Evolutionary conservation across 2,329 filamentous ascomycete genomes (phyloP), one percentile per base, ranked within the genome.

Genomic region (Ophiocordyceps sinensis): DNA sequence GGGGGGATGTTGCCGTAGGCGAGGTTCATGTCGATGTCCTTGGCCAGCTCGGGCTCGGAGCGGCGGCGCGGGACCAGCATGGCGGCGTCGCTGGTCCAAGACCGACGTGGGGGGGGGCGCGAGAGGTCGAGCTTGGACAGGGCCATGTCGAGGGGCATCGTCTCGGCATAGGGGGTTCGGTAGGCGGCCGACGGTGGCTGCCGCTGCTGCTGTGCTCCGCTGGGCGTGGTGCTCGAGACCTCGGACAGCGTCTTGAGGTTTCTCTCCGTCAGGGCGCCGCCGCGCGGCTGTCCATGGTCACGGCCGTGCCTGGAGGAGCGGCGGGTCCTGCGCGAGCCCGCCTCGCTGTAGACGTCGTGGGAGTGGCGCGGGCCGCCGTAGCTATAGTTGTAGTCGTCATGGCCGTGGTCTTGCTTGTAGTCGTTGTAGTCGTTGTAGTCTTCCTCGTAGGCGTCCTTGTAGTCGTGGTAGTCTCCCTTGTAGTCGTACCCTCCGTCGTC

Each of bases 1-100:
- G 84, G 77, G 1, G 83, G 84, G 0, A 91, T 68, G 40, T 85
- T 79, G 44, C 89, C 89, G 53, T 95, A 96, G 8, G 89, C 89
- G 8, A 96, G 70, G 56, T 94, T 73, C 84, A 94, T 87, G 54
- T 95, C 89, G 51, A 94, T 79, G 42, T 78, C 67, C 50, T 71
- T 48, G 23, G 51, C 50, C 17, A 67, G 47, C 10, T 62, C 53
- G 1, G 64, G 58, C 17, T 68, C 63, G 7, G 70, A 70, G 21
- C 45, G 45, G 26, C 52, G 51, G 23, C 57, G 66, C 37, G 60
- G 58, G 10, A 61, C 48, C 44, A 62, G 36, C n/a, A 36, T 28
- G 29, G 44, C 13, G 35, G 4, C 19, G 19, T 5, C 9, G 14
- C 23, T 10, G 15, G 19, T 23, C 15, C 3, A 8, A 5, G 19